phyloP scores from a whole-genome alignment of 768 basidiomycete species.

The Podaxis sp. region DNA sequence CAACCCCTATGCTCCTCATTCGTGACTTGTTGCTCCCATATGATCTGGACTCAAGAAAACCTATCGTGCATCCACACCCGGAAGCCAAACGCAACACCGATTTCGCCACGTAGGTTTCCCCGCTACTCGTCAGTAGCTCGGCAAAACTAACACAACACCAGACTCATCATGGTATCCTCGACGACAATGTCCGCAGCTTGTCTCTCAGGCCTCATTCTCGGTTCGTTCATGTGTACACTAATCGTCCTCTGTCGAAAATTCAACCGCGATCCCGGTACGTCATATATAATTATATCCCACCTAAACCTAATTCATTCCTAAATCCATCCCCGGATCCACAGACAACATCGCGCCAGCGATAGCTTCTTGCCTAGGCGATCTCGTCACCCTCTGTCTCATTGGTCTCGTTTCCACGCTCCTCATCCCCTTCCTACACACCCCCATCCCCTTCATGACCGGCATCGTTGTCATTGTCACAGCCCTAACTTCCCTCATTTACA shows the following conservation, averaged over 20 bases:
- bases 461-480: slow-evolving; percentile 48
- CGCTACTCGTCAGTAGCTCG: not conserved
- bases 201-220: slow-evolving; percentile 74
- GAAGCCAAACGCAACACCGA: slow-evolving; percentile 30
- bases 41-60: slow-evolving; percentile 25
- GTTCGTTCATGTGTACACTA: slow-evolving; percentile 89
- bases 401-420: slow-evolving; percentile 74
- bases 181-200: slow-evolving; percentile 82
- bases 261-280: slow-evolving; percentile 80
- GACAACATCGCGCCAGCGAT: slow-evolving; percentile 97
- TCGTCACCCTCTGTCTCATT: slow-evolving; percentile 85
- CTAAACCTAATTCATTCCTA: not conserved
- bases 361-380: slow-evolving; percentile 89
- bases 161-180: slow-evolving; percentile 75
- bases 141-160: slow-evolving; percentile 27
- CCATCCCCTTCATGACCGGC: slow-evolving; percentile 59
- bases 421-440: slow-evolving; percentile 62
- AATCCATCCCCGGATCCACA: slow-evolving; percentile 25
- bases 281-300: not conserved
- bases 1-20: slow-evolving; percentile 13
- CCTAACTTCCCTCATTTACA: slow-evolving; percentile 50
- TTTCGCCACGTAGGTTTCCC: slow-evolving; percentile 34
- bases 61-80: slow-evolving; percentile 21
- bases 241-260: slow-evolving; percentile 76
- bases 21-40: slow-evolving; percentile 21